Conservation (phyloP, 306 rosid genomes). For the Dalbergia cultrata region DNA sequence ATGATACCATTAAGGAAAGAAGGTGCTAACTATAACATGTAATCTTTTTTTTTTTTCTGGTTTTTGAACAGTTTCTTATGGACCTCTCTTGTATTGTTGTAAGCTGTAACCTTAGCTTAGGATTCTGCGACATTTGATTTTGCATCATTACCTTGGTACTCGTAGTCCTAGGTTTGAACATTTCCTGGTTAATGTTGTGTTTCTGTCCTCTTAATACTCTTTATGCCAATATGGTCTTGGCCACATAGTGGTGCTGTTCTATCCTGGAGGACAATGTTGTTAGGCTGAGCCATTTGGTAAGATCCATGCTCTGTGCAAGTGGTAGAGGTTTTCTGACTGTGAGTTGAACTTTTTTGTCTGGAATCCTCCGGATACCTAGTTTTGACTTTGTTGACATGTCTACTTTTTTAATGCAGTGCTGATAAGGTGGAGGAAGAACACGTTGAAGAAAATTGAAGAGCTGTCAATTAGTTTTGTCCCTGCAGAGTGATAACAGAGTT, state of each 20-base stretch:
- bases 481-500: conserved; percentile 44
- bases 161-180: conserved; percentile 9
- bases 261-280: conserved; percentile 4
- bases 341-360: background rate
- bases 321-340: conserved; percentile 25
- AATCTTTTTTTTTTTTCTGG: background rate
- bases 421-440: conserved; percentile 65
- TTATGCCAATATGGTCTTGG: conserved; percentile 2
- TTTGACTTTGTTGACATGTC: conserved; percentile 7
- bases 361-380: conserved; percentile 2
- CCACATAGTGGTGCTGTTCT: background rate
- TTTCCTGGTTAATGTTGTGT: background rate
- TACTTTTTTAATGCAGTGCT: conserved; percentile 68
- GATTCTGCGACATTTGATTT: conserved; percentile 2
- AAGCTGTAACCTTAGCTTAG: conserved; percentile 7
- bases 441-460: conserved; percentile 63
- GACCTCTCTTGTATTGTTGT: background rate
- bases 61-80: background rate
- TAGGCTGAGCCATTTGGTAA: conserved; percentile 24
- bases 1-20: background rate
- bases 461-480: conserved; percentile 37
- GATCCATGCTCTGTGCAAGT: background rate
- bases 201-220: background rate
- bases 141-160: conserved; percentile 1
- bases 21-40: background rate